A percentile compares a stretch with the other conserved stretches of the same genome.
phyloP scores from a whole-genome alignment of 768 basidiomycete genomes.

The Psilocybe azurescens region DNA sequence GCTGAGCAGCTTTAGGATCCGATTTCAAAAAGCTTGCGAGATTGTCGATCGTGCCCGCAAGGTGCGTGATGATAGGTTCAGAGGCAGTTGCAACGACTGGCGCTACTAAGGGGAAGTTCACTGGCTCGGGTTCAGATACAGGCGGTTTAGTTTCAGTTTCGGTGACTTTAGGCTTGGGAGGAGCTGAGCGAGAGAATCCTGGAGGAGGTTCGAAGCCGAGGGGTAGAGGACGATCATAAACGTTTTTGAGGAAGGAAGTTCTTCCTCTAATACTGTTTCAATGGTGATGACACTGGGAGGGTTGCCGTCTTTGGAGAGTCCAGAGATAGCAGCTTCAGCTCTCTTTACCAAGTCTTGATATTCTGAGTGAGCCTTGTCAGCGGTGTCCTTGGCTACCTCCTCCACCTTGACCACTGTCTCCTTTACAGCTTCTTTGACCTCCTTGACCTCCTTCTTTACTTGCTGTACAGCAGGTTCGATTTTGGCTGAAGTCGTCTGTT shows the following conservation, averaged over 20 bases:
- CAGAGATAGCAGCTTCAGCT: constrained; percentile 74
- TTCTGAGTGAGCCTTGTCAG: constrained; percentile 62
- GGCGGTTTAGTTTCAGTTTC: constrained; percentile 5
- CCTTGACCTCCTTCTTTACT: constrained; percentile 38
- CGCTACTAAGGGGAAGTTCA: constrained; percentile 77
- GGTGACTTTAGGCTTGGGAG: constrained; percentile 41
- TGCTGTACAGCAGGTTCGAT: constrained; percentile 46
- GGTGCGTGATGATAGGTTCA: constrained; percentile 92
- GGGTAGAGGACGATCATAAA: constrained; percentile 81
- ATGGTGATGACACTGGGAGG: constrained; percentile 28
- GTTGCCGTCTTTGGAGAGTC: constrained; percentile 40
- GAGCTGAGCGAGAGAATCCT: constrained; percentile 72
- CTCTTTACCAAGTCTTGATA: constrained; percentile 69
- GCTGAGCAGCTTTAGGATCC: constrained; percentile 67
- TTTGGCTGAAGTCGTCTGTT: constrained; percentile 47
- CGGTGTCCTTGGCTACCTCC: constrained; percentile 49
- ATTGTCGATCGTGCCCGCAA: constrained; percentile 91
- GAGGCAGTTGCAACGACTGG: constrained; percentile 78
- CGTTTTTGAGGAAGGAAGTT: constrained; percentile 34
- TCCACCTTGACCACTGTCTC: constrained; percentile 35
- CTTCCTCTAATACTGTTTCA: constrained; percentile 23
- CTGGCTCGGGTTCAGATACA: constrained; percentile 28
- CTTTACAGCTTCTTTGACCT: constrained; percentile 51
- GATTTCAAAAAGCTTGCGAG: constrained; percentile 84
- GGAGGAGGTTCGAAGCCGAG: constrained; percentile 94